phyloP scores from a whole-genome alignment of 2,329 filamentous ascomycete species.

The Ophiostoma quercus region DNA sequence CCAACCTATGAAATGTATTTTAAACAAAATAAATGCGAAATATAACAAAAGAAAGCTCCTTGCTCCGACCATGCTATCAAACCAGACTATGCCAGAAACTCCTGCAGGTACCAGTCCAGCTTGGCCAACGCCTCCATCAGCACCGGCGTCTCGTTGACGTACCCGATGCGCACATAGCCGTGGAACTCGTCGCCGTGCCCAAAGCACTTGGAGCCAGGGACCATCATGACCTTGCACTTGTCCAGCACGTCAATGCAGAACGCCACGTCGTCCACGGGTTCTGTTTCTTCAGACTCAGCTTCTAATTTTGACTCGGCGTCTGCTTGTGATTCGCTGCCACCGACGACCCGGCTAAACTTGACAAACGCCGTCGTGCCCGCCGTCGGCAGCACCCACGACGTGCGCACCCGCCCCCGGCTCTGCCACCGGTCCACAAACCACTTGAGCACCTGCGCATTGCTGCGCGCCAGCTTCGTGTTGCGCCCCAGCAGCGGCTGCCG shows the following conservation, averaged over 20 bases:
- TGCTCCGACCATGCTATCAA: not conserved
- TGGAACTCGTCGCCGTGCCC: conserved; percentile 60
- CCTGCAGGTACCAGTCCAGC: conserved; percentile 40
- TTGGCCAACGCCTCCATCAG: conserved; percentile 58
- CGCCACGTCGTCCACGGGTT: conserved; percentile 63
- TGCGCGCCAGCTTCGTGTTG: conserved; percentile 62
- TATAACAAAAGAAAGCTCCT: not conserved
- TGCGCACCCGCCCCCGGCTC: conserved; percentile 38
- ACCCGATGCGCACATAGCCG: conserved; percentile 74
- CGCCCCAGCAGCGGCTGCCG: conserved; percentile 37
- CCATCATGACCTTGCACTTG: conserved; percentile 65
- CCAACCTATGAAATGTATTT: not conserved
- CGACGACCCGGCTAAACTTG: conserved; percentile 45
- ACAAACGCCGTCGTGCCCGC: conserved; percentile 78
- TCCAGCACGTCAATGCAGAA: conserved; percentile 66
- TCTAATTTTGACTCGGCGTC: no score
- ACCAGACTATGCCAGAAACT: conserved; percentile 29
- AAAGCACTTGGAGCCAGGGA: conserved; percentile 70
- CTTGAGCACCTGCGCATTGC: conserved; percentile 62
- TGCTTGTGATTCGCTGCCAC: not conserved
- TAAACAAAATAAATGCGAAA: not conserved
- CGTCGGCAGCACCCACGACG: conserved; percentile 66
- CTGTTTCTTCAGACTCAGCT: conserved; percentile 24
- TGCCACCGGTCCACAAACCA: conserved; percentile 61
- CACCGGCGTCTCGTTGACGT: conserved; percentile 65